Base-by-base conservation (phyloP, 2,329 filamentous ascomycete species). In the Ascocoryne sarcoides region DNA sequence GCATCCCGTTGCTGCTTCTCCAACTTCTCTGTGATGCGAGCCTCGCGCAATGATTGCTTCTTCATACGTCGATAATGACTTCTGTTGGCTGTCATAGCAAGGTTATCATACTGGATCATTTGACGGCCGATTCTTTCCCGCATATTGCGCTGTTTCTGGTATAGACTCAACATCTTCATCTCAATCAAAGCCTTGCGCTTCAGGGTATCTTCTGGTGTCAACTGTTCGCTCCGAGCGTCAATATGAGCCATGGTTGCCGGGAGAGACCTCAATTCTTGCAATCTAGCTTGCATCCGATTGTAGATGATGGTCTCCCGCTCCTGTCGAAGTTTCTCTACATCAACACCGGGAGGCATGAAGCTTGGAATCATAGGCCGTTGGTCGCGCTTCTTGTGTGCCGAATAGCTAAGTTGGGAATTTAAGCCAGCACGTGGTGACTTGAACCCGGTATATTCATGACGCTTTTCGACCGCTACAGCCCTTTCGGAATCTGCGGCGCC, bases 1-100 rank as follows among this genome's bases (percentile, higher is more conserved):
- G 89, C 90, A 62, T 96, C 90, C 42, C 92, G 86, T 62, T 98
- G 92, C 62, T 98, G 89, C 68, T 96, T 96, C 75, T 98, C 92
- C 2, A 98, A 78, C 65, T 95, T 98, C 74, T 98, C 92, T 0
- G 92, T 98, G 51, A 98, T 93, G 42, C 90, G 83, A 42, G 92
- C 92, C 65, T 98, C 92, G 26, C 90, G 82, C 36, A 96, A 74
- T 36, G 84, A 94, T 63, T 95, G 90, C 69, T 95, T 96, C 81
- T 98, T 98, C 70, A 92, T 84, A 37, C 92, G 82, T 26, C 92
- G 84, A 62, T 95, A 95, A 56, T 82, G 76, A 39, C 84, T 82
- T 37, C 92, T 81, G 60, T 98, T 98, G 1, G 89, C 90, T 1
- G 90, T 95, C 85, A 95, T 95, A 32, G 89, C 90, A 19, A 96